Evolutionary conservation across 805 yeast species (phyloP).

Genomic region (Candida endomychidarum): DNA sequence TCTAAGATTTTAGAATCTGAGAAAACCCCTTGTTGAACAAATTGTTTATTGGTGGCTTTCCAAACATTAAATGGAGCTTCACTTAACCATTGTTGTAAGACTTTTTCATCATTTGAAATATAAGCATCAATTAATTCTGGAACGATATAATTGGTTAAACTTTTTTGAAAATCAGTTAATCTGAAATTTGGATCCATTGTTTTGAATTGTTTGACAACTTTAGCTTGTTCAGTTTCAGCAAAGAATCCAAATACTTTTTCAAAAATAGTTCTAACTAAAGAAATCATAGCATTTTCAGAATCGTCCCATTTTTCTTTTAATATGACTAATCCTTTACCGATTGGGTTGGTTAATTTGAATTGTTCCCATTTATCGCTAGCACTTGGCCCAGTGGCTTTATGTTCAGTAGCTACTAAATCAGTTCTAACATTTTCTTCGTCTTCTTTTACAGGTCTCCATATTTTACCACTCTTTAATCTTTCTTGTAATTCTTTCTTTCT

Average conservation of each 20-base stretch:
- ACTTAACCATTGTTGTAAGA: conserved; percentile 85
- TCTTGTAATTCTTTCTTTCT: conserved; percentile 52
- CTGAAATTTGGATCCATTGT: conserved; percentile 88
- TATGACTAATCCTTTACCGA: conserved; percentile 64
- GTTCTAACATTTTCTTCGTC: conserved; percentile 70
- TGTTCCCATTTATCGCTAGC: conserved; percentile 65
- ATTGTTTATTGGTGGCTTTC: conserved; percentile 89
- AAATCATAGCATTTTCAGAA: conserved; percentile 86
- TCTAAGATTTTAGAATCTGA: conserved; percentile 91
- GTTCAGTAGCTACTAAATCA: conserved; percentile 77
- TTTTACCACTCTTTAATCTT: conserved; percentile 61
- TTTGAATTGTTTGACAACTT: conserved; percentile 82
- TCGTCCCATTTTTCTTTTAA: conserved; percentile 83
- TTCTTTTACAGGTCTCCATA: conserved; percentile 46
- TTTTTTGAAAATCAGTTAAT: conserved; percentile 72
- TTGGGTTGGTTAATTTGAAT: conserved; percentile 62
- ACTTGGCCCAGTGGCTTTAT: conserved; percentile 69
- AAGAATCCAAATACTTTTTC: conserved; percentile 84
- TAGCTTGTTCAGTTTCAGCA: conserved; percentile 95
- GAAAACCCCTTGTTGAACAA: conserved; percentile 85
- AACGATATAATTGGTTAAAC: conserved; percentile 85
- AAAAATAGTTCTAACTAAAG: conserved; percentile 73
- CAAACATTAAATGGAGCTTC: conserved; percentile 97
- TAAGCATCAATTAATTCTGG: conserved; percentile 97
- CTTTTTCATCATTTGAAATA: conserved; percentile 82